phyloP scores from a whole-genome alignment of 2,329 filamentous ascomycete species.

The Calonectria fujianensis region DNA sequence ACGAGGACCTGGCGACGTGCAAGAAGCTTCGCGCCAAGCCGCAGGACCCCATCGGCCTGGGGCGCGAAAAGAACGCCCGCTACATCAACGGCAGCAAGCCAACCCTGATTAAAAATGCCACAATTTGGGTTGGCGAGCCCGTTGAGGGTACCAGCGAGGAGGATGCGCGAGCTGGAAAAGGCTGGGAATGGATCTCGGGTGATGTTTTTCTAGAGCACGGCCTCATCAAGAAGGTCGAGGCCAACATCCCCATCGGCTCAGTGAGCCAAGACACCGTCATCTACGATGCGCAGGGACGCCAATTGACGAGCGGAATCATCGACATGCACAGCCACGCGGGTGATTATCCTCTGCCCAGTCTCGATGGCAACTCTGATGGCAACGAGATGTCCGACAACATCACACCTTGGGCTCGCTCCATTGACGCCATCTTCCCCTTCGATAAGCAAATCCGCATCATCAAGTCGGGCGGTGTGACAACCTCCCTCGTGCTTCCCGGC shows the following conservation, averaged over 20 bases:
- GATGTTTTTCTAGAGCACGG: slow-evolving; percentile 78
- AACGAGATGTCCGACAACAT: slow-evolving; percentile 80
- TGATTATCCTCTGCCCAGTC: slow-evolving; percentile 73
- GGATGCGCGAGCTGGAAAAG: slow-evolving; percentile 74
- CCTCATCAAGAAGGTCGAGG: slow-evolving; percentile 73
- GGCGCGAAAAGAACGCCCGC: slow-evolving; percentile 76
- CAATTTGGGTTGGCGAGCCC: slow-evolving; percentile 80
- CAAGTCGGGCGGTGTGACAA: slow-evolving; percentile 84
- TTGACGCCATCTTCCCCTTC: slow-evolving; percentile 78
- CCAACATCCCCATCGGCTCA: slow-evolving; percentile 63
- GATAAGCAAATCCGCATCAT: slow-evolving; percentile 81
- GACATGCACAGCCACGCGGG: slow-evolving; percentile 84
- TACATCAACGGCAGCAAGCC: slow-evolving; percentile 75
- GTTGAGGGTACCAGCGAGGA: slow-evolving; percentile 67
- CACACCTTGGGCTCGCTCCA: slow-evolving; percentile 80
- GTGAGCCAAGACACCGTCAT: slow-evolving; percentile 70
- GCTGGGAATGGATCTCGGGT: slow-evolving; percentile 75
- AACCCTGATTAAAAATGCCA: slow-evolving; percentile 79
- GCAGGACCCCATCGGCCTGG: slow-evolving; percentile 72
- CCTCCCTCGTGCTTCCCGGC: slow-evolving; percentile 79
- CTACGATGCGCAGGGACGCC: slow-evolving; percentile 76
- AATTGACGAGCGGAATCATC: slow-evolving; percentile 79
- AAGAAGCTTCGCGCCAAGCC: slow-evolving; percentile 73
- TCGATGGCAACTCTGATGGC: slow-evolving; percentile 73
- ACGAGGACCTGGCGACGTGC: slow-evolving; percentile 74